Conservation (phyloP, 169 alveolate species). For the Babesia ovata region DNA sequence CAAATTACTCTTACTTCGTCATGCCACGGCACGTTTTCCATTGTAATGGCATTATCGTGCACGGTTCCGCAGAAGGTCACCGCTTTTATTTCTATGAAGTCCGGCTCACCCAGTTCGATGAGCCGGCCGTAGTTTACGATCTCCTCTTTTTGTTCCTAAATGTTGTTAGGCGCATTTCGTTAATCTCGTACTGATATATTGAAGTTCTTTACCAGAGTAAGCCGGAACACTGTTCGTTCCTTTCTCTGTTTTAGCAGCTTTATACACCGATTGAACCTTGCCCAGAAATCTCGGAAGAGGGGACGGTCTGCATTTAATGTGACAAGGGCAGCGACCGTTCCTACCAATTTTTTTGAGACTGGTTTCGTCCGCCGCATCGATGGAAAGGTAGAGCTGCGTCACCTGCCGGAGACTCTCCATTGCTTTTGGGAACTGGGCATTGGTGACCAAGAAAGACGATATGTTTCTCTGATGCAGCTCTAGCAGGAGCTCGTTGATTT, state of each 20-base stretch:
- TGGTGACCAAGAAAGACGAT: slow-evolving; percentile 86
- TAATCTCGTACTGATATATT: slow-evolving; percentile 66
- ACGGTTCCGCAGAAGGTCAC: slow-evolving; percentile 89
- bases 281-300: slow-evolving; percentile 86
- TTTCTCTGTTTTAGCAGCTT: slow-evolving; percentile 72
- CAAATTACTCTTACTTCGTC: slow-evolving; percentile 70
- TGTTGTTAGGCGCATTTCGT: not conserved
- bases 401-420: slow-evolving; percentile 78
- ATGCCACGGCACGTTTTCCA: slow-evolving; percentile 85
- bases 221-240: slow-evolving; percentile 83
- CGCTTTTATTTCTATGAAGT: slow-evolving; percentile 87
- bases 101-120: slow-evolving; percentile 80
- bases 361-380: slow-evolving; percentile 79
- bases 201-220: slow-evolving; percentile 81
- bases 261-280: slow-evolving; percentile 79
- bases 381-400: slow-evolving; percentile 82
- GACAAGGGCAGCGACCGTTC: not conserved
- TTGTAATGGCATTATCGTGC: slow-evolving; percentile 80
- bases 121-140: slow-evolving; percentile 78
- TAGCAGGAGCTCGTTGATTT: slow-evolving; percentile 80
- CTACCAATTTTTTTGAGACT: slow-evolving; percentile 72
- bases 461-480: slow-evolving; percentile 80
- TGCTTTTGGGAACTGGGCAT: slow-evolving; percentile 88
- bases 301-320: slow-evolving; percentile 76
- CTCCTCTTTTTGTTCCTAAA: slow-evolving; percentile 68